Conservation (phyloP, 208 protist species). For the Phytomonas francai region DNA sequence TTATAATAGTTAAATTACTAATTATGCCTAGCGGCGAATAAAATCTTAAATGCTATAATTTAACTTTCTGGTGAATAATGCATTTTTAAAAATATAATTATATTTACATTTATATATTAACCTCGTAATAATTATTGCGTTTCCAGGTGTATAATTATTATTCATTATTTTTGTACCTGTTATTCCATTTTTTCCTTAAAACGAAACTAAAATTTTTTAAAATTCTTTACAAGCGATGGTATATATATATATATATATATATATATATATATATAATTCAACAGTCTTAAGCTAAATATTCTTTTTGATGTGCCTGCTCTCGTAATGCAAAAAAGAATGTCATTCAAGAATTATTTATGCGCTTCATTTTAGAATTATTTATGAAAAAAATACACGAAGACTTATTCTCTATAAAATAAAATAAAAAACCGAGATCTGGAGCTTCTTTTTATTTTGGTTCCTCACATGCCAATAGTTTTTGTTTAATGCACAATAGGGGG, state of each 20-base stretch:
- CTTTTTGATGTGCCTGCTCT: neutral
- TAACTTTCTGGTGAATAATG: too few species aligned
- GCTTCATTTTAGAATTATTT: slow-evolving; percentile 1
- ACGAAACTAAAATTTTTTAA: slow-evolving; percentile 2
- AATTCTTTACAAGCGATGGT: too few species aligned
- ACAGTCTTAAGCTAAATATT: neutral
- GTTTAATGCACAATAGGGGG: neutral
- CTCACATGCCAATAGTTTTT: neutral
- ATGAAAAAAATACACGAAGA: neutral
- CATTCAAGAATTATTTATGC: neutral
- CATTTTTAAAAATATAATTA: too few species aligned
- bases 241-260: too few species aligned
- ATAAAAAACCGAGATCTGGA: neutral
- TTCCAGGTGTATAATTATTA: slow-evolving; percentile 4
- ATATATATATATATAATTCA: neutral
- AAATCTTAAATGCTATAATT: too few species aligned
- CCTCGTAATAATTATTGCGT: too few species aligned
- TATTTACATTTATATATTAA: too few species aligned
- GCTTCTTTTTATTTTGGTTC: neutral
- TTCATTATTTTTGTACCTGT: slow-evolving; percentile 1
- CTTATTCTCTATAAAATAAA: neutral
- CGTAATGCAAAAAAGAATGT: neutral
- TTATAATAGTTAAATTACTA: too few species aligned
- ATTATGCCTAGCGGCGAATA: too few species aligned
- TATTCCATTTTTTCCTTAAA: too few species aligned